phyloP scores from a whole-genome alignment of 1,139 yeast species.

The Yamadazyma dendronema region DNA sequence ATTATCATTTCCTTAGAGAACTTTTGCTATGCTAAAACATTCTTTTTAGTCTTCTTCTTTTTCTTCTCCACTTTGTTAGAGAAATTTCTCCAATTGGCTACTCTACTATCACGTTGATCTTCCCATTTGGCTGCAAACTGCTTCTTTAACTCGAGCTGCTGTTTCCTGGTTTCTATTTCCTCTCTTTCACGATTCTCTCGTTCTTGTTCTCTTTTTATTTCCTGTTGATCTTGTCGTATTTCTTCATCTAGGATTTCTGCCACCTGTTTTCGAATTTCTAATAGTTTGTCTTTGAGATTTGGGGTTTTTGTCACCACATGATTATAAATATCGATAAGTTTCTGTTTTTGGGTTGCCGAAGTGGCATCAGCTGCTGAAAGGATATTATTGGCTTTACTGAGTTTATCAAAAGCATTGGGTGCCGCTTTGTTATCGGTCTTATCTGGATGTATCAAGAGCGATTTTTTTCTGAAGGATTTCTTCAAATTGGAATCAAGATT shows the following conservation, averaged over 20 bases:
- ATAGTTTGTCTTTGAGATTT: constrained; percentile 6
- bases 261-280: constrained; percentile 13
- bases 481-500: constrained; percentile 35
- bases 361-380: constrained; percentile 11
- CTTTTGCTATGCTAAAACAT: constrained; percentile 11
- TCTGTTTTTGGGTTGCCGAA: constrained; percentile 34
- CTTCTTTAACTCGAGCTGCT: constrained; percentile 37
- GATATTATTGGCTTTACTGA: constrained; percentile 38
- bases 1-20: neutral
- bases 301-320: constrained; percentile 25
- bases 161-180: constrained; percentile 31
- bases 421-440: constrained; percentile 55
- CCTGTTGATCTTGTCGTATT: constrained; percentile 13
- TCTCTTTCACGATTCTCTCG: constrained; percentile 27
- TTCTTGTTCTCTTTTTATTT: constrained; percentile 17
- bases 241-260: constrained; percentile 33
- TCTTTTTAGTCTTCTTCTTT: constrained; percentile 39
- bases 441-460: constrained; percentile 69
- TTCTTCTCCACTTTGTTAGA: constrained; percentile 43
- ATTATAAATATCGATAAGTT: constrained; percentile 33
- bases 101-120: constrained; percentile 56
- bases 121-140: constrained; percentile 59
- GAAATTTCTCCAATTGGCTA: constrained; percentile 60
- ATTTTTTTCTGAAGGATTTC: constrained; percentile 54
- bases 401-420: constrained; percentile 58